phyloP scores from a whole-genome alignment of 495 filamentous ascomycete genomes.

The Pyrenopolyporus hunteri region DNA sequence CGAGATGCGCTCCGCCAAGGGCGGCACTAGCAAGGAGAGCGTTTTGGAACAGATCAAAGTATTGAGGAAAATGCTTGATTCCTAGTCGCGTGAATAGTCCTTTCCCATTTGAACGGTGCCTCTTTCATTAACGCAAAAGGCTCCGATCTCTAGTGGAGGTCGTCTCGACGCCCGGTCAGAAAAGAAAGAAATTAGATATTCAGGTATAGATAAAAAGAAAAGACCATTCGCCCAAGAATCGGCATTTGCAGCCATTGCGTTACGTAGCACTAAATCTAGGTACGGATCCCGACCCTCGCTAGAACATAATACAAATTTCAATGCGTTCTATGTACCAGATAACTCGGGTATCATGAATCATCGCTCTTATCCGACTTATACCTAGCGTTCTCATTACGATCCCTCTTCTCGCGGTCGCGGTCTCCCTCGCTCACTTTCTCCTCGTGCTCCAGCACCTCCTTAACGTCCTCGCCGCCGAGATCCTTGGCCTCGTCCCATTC shows the following conservation, averaged over 20 bases:
- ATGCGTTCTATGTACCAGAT: constrained; percentile 24
- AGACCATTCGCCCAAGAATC: too few relatives aligned
- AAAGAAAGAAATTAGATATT: neutral
- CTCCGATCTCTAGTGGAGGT: neutral
- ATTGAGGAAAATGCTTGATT: constrained; percentile 59
- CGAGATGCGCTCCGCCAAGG: constrained; percentile 79
- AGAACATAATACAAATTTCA: constrained; percentile 8
- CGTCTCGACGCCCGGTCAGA: neutral
- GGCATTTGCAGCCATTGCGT: neutral
- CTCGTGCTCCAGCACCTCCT: constrained; percentile 70
- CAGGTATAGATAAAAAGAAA: constrained; percentile 28
- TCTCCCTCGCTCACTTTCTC: constrained; percentile 48
- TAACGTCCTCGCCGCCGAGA: constrained; percentile 75
- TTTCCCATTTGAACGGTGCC: neutral
- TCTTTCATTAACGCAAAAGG: neutral
- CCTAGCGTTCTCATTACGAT: constrained; percentile 52
- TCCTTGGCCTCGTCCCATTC: constrained; percentile 88
- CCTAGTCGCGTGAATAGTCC: constrained; percentile 8
- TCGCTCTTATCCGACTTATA: constrained; percentile 48
- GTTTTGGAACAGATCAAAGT: constrained; percentile 81
- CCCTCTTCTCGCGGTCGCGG: constrained; percentile 55
- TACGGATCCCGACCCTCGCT: neutral
- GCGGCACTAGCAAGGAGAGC: constrained; percentile 77
- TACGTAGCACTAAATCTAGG: neutral
- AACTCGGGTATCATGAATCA: constrained; percentile 33